Percentiles rank a stretch among this genome's conserved stretches.
Conservation (phyloP, 805 yeast species). For the Teunomyces gatunensis region DNA sequence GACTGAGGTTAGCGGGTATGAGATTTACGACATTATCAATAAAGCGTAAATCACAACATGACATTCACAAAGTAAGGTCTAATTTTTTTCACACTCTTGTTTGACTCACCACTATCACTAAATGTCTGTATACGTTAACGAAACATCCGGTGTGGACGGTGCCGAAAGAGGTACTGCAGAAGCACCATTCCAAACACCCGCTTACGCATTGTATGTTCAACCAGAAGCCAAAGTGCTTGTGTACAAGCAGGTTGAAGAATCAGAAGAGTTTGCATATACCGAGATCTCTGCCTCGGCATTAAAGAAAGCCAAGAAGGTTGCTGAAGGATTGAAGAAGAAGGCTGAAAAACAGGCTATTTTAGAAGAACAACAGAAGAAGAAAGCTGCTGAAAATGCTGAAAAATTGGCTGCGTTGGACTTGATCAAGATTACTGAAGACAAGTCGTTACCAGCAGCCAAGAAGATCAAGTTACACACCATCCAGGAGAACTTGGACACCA, state of each 20-base stretch:
- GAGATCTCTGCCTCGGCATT: constrained; percentile 88
- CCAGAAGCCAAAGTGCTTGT: constrained; percentile 59
- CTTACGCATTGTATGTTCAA: constrained; percentile 64
- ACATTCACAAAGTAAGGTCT: neutral
- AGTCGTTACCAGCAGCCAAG: constrained; percentile 65
- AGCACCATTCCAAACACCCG: constrained; percentile 76
- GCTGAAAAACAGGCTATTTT: constrained; percentile 62
- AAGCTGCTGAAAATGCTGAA: constrained; percentile 58
- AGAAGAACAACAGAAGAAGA: constrained; percentile 61
- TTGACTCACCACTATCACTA: neutral
- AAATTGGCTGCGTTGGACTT: constrained; percentile 72
- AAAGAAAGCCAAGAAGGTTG: constrained; percentile 96
- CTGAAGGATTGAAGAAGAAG: constrained; percentile 84
- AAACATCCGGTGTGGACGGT: constrained; percentile 65
- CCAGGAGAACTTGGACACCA: constrained; percentile 54
- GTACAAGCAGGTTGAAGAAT: constrained; percentile 58
- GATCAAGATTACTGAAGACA: constrained; percentile 72
- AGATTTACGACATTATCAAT: neutral
- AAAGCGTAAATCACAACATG: neutral
- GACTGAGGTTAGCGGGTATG: neutral
- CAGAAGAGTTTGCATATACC: constrained; percentile 51
- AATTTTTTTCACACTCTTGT: neutral
- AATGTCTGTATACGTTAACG: constrained; percentile 67
- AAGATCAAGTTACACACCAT: constrained; percentile 62
- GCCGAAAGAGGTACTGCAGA: constrained; percentile 62